These are phyloP conservation scores for Lithospermum erythrorhizon DNA, from an alignment of 257 asterid genomes.

Conservation along the genomic window DNA sequence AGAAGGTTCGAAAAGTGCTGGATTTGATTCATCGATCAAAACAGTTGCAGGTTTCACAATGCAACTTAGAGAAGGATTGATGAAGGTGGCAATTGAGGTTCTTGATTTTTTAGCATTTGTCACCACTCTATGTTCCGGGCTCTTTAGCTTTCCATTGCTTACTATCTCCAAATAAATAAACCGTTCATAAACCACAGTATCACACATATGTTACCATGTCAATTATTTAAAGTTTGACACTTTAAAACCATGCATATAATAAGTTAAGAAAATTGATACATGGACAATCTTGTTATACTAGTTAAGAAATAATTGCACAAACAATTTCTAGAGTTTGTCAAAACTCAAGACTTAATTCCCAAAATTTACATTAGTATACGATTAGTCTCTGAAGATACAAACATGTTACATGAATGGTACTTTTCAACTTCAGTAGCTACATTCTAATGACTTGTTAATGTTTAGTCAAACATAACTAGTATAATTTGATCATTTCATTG, in stretches of 20 bases:
- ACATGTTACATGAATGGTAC: no score
- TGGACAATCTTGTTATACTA: no score
- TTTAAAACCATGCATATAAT: not conserved
- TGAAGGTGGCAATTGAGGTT: conserved; percentile 48
- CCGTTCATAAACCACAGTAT: not conserved
- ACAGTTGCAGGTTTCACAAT: conserved; percentile 38
- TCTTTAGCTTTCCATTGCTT: conserved; percentile 45
- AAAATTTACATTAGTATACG: no score
- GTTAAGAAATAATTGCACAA: no score
- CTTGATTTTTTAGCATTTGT: conserved; percentile 34
- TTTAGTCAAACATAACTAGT: no score
- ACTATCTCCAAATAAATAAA: conserved; percentile 26
- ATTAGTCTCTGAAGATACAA: no score
- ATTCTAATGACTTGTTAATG: no score
- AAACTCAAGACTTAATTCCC: no score
- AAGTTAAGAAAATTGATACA: not conserved
- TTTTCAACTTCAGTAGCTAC: no score
- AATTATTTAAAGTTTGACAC: not conserved
- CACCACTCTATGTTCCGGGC: conserved; percentile 52
- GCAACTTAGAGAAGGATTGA: conserved; percentile 35
- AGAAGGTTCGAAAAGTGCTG: conserved; percentile 29
- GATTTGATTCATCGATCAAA: conserved; percentile 33
- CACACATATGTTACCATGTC: no score
- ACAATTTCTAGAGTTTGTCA: no score
- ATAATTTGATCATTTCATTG: no score